Evolutionary conservation across 2,329 filamentous ascomycete species (phyloP).

Genomic region (Paracorniculantispora psalliotae): DNA sequence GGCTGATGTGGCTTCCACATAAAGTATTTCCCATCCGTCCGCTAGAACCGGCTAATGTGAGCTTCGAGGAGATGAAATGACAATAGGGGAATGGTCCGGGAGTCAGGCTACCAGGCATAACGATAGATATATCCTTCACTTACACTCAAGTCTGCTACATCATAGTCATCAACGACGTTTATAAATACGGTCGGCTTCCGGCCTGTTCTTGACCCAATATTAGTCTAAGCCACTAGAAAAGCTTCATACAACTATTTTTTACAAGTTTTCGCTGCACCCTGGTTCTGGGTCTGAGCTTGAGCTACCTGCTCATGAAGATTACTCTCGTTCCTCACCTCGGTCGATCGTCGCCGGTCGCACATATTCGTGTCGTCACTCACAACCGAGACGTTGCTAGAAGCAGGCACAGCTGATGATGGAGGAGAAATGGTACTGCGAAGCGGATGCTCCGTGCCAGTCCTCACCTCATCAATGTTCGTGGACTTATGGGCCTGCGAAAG

Average conservation of each 20-base stretch:
- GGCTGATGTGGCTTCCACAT: too few species aligned
- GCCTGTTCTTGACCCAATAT: background rate
- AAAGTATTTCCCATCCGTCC: too few species aligned
- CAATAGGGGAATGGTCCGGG: too few species aligned
- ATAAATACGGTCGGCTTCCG: background rate
- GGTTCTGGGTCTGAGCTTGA: background rate
- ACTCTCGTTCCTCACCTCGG: background rate
- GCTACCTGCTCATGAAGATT: background rate
- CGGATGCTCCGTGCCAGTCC: slow-evolving; percentile 9
- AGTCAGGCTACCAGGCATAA: too few species aligned
- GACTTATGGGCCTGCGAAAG: slow-evolving; percentile 7
- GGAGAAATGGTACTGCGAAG: slow-evolving; percentile 9
- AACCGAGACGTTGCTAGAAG: slow-evolving; percentile 7
- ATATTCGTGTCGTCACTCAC: background rate
- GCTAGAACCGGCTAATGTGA: too few species aligned
- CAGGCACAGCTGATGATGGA: slow-evolving; percentile 5
- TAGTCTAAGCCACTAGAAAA: background rate
- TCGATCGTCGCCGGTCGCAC: background rate
- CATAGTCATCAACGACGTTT: background rate
- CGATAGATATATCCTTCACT: too few species aligned
- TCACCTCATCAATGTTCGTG: slow-evolving; percentile 9
- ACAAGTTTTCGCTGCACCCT: background rate
- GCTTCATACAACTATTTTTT: background rate
- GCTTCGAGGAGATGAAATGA: too few species aligned
- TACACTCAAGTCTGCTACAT: too few species aligned